These are phyloP conservation scores for Scopulariopsis brevicaulis DNA, from an alignment of 2,329 filamentous ascomycete species.

Conservation along the genomic window DNA sequence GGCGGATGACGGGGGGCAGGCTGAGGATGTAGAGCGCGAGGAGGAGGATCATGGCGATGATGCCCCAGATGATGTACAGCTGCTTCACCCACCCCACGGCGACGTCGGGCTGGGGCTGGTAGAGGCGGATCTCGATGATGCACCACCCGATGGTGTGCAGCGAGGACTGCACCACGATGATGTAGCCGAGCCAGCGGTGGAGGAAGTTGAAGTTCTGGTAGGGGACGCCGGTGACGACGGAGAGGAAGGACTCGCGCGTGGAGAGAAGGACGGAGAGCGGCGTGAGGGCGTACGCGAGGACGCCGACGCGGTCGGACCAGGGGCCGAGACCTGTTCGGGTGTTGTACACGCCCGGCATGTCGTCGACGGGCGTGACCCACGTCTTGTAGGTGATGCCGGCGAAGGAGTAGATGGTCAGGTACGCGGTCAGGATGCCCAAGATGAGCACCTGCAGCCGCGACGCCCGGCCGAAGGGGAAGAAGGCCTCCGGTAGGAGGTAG, in stretches of 20 bases:
- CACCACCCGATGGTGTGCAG: constrained; percentile 65
- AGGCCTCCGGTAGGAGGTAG: constrained; percentile 50
- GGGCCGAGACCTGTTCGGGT: constrained; percentile 55
- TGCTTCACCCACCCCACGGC: constrained; percentile 47
- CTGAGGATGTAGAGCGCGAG: constrained; percentile 50
- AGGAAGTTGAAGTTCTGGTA: constrained; percentile 72
- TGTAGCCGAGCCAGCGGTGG: constrained; percentile 64
- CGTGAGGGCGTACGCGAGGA: constrained; percentile 63
- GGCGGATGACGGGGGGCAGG: constrained; percentile 41
- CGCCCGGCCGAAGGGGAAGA: constrained; percentile 50
- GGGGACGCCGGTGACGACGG: constrained; percentile 58
- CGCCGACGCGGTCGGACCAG: constrained; percentile 58
- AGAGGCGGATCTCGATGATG: constrained; percentile 52
- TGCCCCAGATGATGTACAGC: constrained; percentile 61
- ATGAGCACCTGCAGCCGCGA: constrained; percentile 57
- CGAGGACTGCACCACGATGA: constrained; percentile 57
- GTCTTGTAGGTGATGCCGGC: constrained; percentile 56
- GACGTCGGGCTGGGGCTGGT: constrained; percentile 57
- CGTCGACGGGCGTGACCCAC: constrained; percentile 60
- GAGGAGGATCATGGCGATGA: constrained; percentile 56
- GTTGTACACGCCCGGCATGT: constrained; percentile 42
- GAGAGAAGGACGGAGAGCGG: constrained; percentile 57
- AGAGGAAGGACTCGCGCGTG: constrained; percentile 60
- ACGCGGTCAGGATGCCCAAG: constrained; percentile 43
- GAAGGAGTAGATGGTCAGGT: constrained; percentile 58